These are phyloP conservation scores for Rhynchospora tenuis DNA, from an alignment of 176 grass and related monocot genomes.

Conservation along the genomic window DNA sequence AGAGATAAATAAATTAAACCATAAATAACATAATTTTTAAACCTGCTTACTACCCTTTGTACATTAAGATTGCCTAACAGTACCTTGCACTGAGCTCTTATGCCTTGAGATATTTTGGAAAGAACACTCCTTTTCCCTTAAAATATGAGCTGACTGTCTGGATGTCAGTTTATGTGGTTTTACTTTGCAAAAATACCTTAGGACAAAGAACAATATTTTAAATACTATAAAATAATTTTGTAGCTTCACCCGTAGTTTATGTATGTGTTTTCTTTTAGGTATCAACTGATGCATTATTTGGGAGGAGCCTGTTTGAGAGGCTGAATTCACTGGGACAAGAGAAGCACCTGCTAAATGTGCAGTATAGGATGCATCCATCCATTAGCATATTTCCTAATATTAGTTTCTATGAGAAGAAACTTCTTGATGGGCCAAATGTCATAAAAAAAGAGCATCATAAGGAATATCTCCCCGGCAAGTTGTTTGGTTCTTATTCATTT, in stretches of 20 bases:
- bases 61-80: neutral
- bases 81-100: no score
- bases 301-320: conserved; percentile 70
- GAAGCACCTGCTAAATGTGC: conserved; percentile 65
- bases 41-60: neutral
- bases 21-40: neutral
- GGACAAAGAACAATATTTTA: neutral
- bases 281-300: conserved; percentile 47
- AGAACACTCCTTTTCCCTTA: neutral
- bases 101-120: neutral
- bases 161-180: neutral
- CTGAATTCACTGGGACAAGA: conserved; percentile 64
- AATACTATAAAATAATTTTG: neutral
- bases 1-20: neutral
- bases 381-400: conserved; percentile 74
- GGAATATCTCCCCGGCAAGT: conserved; percentile 39
- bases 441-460: conserved; percentile 34
- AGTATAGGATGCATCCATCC: conserved; percentile 83
- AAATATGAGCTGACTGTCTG: neutral
- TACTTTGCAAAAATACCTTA: neutral
- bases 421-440: conserved; percentile 65
- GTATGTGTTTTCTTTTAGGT: conserved; percentile 26
- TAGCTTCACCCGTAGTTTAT: neutral
- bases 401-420: conserved; percentile 58
- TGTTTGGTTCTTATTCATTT: conserved; percentile 76